phyloP scores from a whole-genome alignment of 495 filamentous ascomycete genomes.

The Hyaloscypha bicolor region DNA sequence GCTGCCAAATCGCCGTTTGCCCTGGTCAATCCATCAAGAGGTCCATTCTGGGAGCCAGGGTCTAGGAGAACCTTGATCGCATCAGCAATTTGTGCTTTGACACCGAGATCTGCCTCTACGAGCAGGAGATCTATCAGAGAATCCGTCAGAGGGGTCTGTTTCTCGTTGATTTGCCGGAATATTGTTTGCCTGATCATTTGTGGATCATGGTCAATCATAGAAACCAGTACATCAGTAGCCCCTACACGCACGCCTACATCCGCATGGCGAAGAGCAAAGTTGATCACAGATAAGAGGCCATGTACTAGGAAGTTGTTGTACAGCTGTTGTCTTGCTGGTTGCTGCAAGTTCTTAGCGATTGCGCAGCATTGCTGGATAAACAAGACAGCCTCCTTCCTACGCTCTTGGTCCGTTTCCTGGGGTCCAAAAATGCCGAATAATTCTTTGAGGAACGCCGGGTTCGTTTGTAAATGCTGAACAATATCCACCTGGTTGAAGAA shows the following conservation, averaged over 20 bases:
- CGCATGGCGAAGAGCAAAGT: conserved; percentile 81
- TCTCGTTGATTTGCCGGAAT: conserved; percentile 86
- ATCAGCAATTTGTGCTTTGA: conserved; percentile 95
- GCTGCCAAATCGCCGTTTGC: conserved; percentile 68
- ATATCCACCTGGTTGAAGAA: conserved; percentile 99
- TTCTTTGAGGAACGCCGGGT: conserved; percentile 75
- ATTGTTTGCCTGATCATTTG: conserved; percentile 91
- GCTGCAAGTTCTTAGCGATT: conserved; percentile 93
- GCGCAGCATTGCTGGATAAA: conserved; percentile 97
- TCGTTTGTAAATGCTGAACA: conserved; percentile 85
- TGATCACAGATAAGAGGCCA: conserved; percentile 87
- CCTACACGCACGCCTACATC: conserved; percentile 88
- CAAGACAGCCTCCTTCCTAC: conserved; percentile 90
- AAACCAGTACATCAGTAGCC: conserved; percentile 90
- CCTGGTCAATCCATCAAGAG: conserved; percentile 65
- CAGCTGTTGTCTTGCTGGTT: conserved; percentile 72
- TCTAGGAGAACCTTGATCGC: conserved; percentile 94
- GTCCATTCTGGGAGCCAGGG: conserved; percentile 59
- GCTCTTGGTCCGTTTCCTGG: conserved; percentile 60
- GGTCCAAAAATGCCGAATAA: conserved; percentile 87
- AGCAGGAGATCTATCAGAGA: conserved; percentile 91
- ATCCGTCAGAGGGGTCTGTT: conserved; percentile 84
- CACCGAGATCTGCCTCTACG: conserved; percentile 87
- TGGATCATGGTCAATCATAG: conserved; percentile 94
- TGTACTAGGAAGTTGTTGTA: conserved; percentile 89